Base-by-base conservation (phyloP, 1,139 yeast species). In the Diutina mesorugosa region DNA sequence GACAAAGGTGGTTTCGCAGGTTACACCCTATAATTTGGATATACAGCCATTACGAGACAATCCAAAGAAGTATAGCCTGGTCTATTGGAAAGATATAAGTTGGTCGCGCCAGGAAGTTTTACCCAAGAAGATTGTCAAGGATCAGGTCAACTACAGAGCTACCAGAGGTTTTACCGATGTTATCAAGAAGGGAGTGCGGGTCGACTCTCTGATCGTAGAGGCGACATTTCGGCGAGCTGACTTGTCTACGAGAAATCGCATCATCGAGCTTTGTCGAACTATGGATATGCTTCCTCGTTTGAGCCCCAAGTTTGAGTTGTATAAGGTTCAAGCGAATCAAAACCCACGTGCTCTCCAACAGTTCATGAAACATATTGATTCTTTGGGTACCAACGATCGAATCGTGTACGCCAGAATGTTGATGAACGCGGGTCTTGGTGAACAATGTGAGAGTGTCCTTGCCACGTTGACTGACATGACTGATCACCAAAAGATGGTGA, bases 111-210 rank as follows among this genome's bases (percentile, higher is more conserved):
- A n/a, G 29, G 29, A 16, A 3, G 18, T 32, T 12, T 38, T 32
- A 8, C 53, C 53, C 3, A 50, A 50, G 32, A 16, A 10, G 12
- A 38, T 32, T 3, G 28, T 50, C 2, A 50, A 32, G 45, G 53
- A 50, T n/a, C 53, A 50, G 16, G 53, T 50, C 2, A 32, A 28
- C 28, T 50, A 50, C 18, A 12, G 53, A 12, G 45, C 53, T 14
- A 50, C 53, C 12, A 6, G 28, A 16, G 53, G 53, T 6, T 50
- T 50, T 18, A 45, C 28, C 21, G 53, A 50, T 32, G 53, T 50
- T n/a, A 32, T 50, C 12, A 50, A 50, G 45, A 50, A 50, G 45
- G 53, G 53, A 12, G 53, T 50, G 26, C 53, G 53, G 41, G 53
- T 32, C 28, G 35, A 50, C 28, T 16, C 53, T 16, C 41, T 12